Evolutionary conservation across 139 green algal species (phyloP), one percentile per base, ranked within the genome.

Genomic region (Axilococcus clingmanii): DNA sequence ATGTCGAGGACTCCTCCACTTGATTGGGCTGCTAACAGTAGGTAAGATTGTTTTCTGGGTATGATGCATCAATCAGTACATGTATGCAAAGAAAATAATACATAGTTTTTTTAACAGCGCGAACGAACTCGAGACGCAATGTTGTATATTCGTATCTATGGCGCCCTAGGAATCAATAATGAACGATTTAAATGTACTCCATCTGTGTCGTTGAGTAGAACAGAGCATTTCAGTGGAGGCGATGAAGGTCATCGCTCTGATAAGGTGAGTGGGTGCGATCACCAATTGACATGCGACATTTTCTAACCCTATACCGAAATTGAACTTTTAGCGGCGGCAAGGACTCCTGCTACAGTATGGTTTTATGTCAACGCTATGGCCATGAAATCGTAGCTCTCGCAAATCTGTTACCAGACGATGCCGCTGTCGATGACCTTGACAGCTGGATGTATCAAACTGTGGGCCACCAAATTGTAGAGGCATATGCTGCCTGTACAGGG

Each of bases 381-480:
- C 79, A 88, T 59, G 52, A 81, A 58, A 38, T 88, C 20, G 66
- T 93, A 23, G 63, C 65, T 3, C 73, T 94, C 11, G 79, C 52
- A 45, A 94, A 94, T 49, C 75, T 94, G 38, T 53, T 82, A 19
- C 82, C 86, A 3, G 29, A 31, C 16, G n/a, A 56, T 4, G 22
- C 29, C 16, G 56, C 51, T 32, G 55, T 61, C 0, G 77, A 95
- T 34, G 89, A 97, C 40, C 71, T 95, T 4, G 84, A 97, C 65
- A 92, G 79, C 33, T 94, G 82, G 61, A 95, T 94, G 80, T 97
- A 86, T 54, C 89, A 97, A 50, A 97, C 89, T 8, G 88, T 95
- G 16, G 89, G 88, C 1, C 89, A 96, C 47, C 67, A 89, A 54
- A 30, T 96, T 15, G 53, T 97, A 3, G 74, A 48, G 0, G 69